phyloP scores from a whole-genome alignment of 306 rosid genomes.

The Malus sieversii region DNA sequence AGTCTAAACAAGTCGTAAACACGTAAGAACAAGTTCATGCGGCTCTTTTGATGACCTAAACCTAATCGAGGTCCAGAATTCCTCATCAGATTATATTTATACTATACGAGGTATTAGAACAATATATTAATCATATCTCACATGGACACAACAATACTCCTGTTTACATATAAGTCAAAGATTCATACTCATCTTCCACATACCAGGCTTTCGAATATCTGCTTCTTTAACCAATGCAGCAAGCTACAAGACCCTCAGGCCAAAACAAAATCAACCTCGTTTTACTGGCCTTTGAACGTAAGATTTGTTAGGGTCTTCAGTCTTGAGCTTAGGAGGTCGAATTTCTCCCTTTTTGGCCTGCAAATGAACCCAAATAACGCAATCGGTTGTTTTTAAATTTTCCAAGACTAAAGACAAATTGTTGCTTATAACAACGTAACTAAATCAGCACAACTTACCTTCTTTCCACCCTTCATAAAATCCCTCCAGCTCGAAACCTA shows the following conservation, averaged over 20 bases:
- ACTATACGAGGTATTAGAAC: not conserved
- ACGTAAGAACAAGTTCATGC: too few species aligned
- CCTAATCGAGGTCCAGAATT: not conserved
- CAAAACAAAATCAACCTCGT: slow-evolving; percentile 47
- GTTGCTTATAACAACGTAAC: not conserved
- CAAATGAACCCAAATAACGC: slow-evolving; percentile 1
- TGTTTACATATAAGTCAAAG: slow-evolving; percentile 19
- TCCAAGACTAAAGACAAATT: not conserved
- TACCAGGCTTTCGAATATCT: not conserved
- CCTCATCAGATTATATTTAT: not conserved
- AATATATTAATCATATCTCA: slow-evolving; percentile 17
- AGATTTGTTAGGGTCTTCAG: slow-evolving; percentile 96
- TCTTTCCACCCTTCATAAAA: slow-evolving; percentile 96
- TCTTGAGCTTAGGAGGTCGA: slow-evolving; percentile 95
- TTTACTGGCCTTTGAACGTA: slow-evolving; percentile 96
- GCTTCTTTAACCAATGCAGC: not conserved
- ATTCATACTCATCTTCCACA: slow-evolving; percentile 24
- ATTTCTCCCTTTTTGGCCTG: slow-evolving; percentile 94
- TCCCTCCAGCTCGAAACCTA: slow-evolving; percentile 99
- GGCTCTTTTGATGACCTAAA: too few species aligned
- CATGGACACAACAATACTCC: not conserved
- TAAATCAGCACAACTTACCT: slow-evolving; percentile 47
- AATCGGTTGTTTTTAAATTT: not conserved
- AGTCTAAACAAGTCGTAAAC: too few species aligned
- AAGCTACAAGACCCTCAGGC: slow-evolving; percentile 3